These are phyloP conservation scores for Yamadazyma sp. DNA, from an alignment of 1,139 yeast species.

Conservation along the genomic window DNA sequence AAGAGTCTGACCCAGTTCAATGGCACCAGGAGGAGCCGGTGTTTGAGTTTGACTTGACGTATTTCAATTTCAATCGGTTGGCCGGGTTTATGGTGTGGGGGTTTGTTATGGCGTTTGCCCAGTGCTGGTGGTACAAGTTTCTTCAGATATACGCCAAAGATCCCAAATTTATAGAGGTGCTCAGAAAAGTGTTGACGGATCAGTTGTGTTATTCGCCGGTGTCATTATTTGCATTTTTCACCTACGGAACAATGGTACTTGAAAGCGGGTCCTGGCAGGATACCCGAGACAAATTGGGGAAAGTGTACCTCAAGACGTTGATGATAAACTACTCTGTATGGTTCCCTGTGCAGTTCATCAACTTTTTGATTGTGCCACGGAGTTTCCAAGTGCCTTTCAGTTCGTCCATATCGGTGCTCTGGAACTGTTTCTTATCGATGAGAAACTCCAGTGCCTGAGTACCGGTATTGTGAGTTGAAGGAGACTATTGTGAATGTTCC, in stretches of 20 bases:
- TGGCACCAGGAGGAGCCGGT: neutral
- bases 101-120: conserved; percentile 74
- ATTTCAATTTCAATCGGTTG: conserved; percentile 67
- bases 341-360: conserved; percentile 92
- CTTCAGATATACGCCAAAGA: conserved; percentile 80
- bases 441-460: conserved; percentile 44
- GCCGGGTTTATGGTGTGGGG: conserved; percentile 90
- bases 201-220: conserved; percentile 88
- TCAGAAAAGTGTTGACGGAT: conserved; percentile 85
- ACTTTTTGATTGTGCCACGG: conserved; percentile 78
- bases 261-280: conserved; percentile 73
- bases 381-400: conserved; percentile 88
- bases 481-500: neutral
- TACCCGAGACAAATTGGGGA: conserved; percentile 60
- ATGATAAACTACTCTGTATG: conserved; percentile 84
- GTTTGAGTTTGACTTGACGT: conserved; percentile 23
- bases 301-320: conserved; percentile 71
- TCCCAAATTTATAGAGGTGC: conserved; percentile 78
- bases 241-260: conserved; percentile 78
- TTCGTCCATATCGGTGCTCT: conserved; percentile 82
- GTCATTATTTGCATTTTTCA: conserved; percentile 75
- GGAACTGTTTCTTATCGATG: conserved; percentile 91
- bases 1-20: conserved; percentile 7
- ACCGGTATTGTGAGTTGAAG: too few relatives aligned
- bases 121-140: conserved; percentile 86